A percentile compares a stretch with the other conserved stretches of the same genome.
These are phyloP conservation scores for Starmera stellimalicola DNA, from an alignment of 1,139 yeast genomes.

Conservation along the genomic window DNA sequence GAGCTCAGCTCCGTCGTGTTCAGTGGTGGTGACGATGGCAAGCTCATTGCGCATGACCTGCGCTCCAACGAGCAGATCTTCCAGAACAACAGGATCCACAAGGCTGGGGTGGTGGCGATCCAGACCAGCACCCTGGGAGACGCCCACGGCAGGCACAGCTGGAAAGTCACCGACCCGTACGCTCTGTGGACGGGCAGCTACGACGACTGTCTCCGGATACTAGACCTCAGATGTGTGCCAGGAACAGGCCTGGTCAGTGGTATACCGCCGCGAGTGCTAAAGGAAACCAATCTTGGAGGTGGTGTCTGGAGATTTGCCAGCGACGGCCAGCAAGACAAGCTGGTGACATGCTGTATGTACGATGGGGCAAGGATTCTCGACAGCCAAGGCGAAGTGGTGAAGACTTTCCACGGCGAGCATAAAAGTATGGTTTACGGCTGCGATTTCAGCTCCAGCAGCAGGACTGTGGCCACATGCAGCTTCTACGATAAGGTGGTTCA, in stretches of 20 bases:
- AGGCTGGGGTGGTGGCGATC: slow-evolving; percentile 84
- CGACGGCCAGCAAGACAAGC: slow-evolving; percentile 31
- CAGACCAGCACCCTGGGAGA: slow-evolving; percentile 32
- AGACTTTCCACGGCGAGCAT: slow-evolving; percentile 60
- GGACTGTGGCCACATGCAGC: slow-evolving; percentile 65
- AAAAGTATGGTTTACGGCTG: slow-evolving; percentile 95
- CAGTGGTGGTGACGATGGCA: slow-evolving; percentile 89
- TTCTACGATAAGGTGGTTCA: slow-evolving; percentile 83
- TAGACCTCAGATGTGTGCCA: slow-evolving; percentile 58
- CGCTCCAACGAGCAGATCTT: slow-evolving; percentile 45
- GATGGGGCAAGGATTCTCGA: slow-evolving; percentile 69
- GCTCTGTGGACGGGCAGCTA: slow-evolving; percentile 85
- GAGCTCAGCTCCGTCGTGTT: slow-evolving; percentile 50
- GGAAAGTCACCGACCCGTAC: slow-evolving; percentile 35
- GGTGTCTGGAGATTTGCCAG: slow-evolving; percentile 94
- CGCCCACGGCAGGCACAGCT: slow-evolving; percentile 19
- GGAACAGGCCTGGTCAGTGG: slow-evolving; percentile 35
- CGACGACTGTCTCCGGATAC: slow-evolving; percentile 64
- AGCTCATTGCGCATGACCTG: slow-evolving; percentile 65
- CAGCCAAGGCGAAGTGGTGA: slow-evolving; percentile 27
- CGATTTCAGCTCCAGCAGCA: slow-evolving; percentile 57
- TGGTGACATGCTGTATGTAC: slow-evolving; percentile 88
- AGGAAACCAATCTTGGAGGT: slow-evolving; percentile 59
- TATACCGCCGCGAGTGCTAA: slow-evolving; percentile 35
- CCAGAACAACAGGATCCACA: slow-evolving; percentile 53